phyloP scores from a whole-genome alignment of 2,329 filamentous ascomycete genomes.

The Aspergillus latus region DNA sequence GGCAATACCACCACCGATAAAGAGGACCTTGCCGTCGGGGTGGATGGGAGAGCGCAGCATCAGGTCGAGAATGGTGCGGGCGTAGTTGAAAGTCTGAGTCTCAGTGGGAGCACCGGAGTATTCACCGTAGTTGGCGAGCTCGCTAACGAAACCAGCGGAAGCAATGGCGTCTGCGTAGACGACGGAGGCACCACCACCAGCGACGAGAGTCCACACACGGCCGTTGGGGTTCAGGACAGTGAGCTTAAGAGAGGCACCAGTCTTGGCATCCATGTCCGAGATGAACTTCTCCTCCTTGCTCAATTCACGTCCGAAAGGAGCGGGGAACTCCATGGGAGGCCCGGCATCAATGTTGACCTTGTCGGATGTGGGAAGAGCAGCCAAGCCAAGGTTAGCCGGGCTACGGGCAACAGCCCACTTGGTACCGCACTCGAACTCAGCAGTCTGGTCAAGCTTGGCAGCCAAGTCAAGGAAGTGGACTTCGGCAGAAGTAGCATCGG shows the following conservation, averaged over 20 bases:
- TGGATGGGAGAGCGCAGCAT: slow-evolving; percentile 87
- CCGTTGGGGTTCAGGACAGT: slow-evolving; percentile 90
- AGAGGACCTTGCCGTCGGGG: slow-evolving; percentile 94
- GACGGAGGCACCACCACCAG: slow-evolving; percentile 98
- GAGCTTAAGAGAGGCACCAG: slow-evolving; percentile 96
- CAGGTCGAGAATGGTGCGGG: slow-evolving; percentile 91
- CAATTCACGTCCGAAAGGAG: slow-evolving; percentile 96
- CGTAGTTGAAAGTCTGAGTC: slow-evolving; percentile 99
- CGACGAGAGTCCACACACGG: slow-evolving; percentile 96
- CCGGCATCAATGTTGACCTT: slow-evolving; percentile 94
- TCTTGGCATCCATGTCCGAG: slow-evolving; percentile 97
- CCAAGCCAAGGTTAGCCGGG: slow-evolving; percentile 81
- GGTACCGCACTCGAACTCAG: slow-evolving; percentile 97
- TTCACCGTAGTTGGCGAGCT: slow-evolving; percentile 99
- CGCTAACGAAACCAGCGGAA: slow-evolving; percentile 88
- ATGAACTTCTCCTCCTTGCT: slow-evolving; percentile 99
- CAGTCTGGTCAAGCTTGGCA: slow-evolving; percentile 98
- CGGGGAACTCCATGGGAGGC: slow-evolving; percentile 97
- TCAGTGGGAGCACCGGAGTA: slow-evolving; percentile 99
- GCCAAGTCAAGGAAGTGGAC: slow-evolving; percentile 98
- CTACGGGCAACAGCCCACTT: slow-evolving; percentile 98
- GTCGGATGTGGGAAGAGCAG: slow-evolving; percentile 63
- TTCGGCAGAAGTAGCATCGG: slow-evolving; percentile 82
- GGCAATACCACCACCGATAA: slow-evolving; percentile 99
- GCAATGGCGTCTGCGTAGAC: slow-evolving; percentile 99